Evolutionary conservation across 2,329 filamentous ascomycete genomes (phyloP).

Genomic region (Xylariomycetidae sp.): DNA sequence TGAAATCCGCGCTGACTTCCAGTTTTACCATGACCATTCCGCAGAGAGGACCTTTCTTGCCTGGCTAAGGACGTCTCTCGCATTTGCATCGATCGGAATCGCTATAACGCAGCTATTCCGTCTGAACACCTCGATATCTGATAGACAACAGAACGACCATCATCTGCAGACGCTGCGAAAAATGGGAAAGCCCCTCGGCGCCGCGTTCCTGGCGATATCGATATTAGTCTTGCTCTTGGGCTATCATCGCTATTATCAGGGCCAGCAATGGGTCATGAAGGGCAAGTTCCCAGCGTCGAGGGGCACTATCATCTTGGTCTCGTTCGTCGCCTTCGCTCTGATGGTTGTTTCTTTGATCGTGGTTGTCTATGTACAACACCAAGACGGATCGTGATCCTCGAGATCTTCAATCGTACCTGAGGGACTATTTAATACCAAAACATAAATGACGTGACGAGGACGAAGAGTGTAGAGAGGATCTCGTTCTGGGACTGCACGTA

Average conservation of each 20-base stretch:
- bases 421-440: no score
- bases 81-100: constrained; percentile 78
- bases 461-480: no score
- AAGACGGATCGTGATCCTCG: no score
- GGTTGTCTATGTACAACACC: no score
- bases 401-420: no score
- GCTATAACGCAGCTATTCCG: constrained; percentile 82
- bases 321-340: constrained; percentile 58
- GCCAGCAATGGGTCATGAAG: constrained; percentile 73
- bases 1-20: constrained; percentile 15
- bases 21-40: constrained; percentile 1
- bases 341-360: constrained; percentile 58
- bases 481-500: no score
- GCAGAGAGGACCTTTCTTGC: constrained; percentile 79
- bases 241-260: constrained; percentile 73
- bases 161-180: constrained; percentile 47
- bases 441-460: no score
- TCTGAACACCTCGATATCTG: constrained; percentile 62
- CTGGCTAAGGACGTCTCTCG: constrained; percentile 77
- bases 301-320: constrained; percentile 68
- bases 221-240: constrained; percentile 72
- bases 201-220: constrained; percentile 71
- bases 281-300: constrained; percentile 78
- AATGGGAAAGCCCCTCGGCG: constrained; percentile 69
- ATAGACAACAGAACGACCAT: constrained; percentile 27